These are phyloP conservation scores for Usnea hakonensis DNA, from an alignment of 495 filamentous ascomycete species.

Conservation along the genomic window DNA sequence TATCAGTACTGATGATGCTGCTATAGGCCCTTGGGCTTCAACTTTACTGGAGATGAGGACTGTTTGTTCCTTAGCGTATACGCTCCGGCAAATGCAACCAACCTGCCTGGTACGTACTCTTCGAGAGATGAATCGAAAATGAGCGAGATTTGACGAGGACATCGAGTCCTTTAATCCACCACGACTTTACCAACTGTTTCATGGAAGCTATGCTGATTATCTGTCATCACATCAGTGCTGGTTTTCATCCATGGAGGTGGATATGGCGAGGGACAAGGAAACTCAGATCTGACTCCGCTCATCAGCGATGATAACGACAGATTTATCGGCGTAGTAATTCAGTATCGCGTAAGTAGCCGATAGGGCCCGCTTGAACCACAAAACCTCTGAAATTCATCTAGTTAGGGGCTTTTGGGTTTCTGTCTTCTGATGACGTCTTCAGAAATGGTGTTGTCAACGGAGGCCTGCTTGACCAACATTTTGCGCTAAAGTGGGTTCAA, in stretches of 20 bases:
- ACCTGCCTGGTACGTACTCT: slow-evolving; percentile 33
- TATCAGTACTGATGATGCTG: neutral
- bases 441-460: slow-evolving; percentile 45
- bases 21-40: slow-evolving; percentile 29
- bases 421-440: slow-evolving; percentile 46
- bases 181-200: neutral
- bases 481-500: slow-evolving; percentile 48
- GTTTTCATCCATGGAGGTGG: slow-evolving; percentile 56
- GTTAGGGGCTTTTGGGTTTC: slow-evolving; percentile 52
- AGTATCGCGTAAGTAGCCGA: slow-evolving; percentile 51
- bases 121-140: neutral
- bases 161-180: neutral
- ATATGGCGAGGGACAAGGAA: slow-evolving; percentile 30
- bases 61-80: slow-evolving; percentile 55
- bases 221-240: slow-evolving; percentile 30
- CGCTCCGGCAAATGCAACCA: slow-evolving; percentile 32
- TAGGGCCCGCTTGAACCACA: slow-evolving; percentile 34
- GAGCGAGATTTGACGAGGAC: neutral
- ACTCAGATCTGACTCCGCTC: slow-evolving; percentile 16
- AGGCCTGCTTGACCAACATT: slow-evolving; percentile 43
- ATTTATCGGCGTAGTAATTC: slow-evolving; percentile 32
- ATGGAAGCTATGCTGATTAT: neutral
- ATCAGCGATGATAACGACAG: slow-evolving; percentile 17
- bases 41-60: slow-evolving; percentile 52
- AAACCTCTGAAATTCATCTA: slow-evolving; percentile 47